Conservation (phyloP, 257 asterid genomes). For the Osmanthus fragrans region DNA sequence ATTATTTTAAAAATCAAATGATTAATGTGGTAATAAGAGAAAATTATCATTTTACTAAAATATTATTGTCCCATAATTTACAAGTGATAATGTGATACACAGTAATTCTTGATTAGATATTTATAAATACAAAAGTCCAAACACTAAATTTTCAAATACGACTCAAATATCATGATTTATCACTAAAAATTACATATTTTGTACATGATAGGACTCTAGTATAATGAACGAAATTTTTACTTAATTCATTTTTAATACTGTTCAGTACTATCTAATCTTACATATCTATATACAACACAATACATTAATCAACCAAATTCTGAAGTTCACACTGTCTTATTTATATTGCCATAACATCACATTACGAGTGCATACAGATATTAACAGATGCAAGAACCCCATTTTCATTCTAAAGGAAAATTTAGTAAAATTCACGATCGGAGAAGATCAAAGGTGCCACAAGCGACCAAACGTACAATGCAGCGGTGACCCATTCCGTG, state of each 20-base stretch:
- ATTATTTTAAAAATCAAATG: too few species aligned
- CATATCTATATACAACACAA: neutral
- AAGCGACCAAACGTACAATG: constrained; percentile 89
- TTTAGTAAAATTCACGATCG: constrained; percentile 75
- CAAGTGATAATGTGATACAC: too few species aligned
- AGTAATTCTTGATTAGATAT: too few species aligned
- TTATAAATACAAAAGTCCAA: too few species aligned
- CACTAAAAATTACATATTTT: too few species aligned
- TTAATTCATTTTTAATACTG: neutral
- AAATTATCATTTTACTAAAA: too few species aligned
- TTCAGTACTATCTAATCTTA: neutral
- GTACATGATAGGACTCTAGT: neutral
- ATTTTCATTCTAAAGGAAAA: neutral
- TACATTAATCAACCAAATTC: neutral
- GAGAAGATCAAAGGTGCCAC: constrained; percentile 73
- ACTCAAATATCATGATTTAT: too few species aligned
- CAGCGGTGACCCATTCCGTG: constrained; percentile 92
- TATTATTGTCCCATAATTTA: too few species aligned
- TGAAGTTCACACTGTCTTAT: neutral
- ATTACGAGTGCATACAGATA: neutral
- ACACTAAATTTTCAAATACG: too few species aligned
- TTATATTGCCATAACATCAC: neutral
- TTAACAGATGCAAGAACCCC: neutral
- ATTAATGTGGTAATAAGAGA: too few species aligned
- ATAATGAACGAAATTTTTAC: neutral